Percentiles rank a stretch among this genome's conserved stretches.
These are phyloP conservation scores for Penicillium simplicissimum DNA, from an alignment of 495 filamentous ascomycete genomes.

Conservation along the genomic window DNA sequence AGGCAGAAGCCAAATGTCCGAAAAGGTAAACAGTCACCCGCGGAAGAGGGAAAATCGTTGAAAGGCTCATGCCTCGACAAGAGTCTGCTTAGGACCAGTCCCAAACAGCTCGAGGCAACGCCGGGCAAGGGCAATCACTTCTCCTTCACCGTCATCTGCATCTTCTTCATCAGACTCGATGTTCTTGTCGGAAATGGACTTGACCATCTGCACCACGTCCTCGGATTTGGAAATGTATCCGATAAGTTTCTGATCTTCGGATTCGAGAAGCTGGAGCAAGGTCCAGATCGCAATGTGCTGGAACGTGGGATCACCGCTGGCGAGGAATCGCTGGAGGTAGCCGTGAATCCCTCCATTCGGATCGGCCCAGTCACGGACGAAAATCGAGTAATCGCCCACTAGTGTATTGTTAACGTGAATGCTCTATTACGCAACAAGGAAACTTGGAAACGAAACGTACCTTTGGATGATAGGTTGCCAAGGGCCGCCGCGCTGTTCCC, in stretches of 20 bases:
- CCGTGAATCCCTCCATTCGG: conserved; percentile 94
- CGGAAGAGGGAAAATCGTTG: conserved; percentile 15
- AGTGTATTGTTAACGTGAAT: conserved; percentile 17
- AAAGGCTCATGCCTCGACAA: conserved; percentile 53
- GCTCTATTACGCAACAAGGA: not conserved
- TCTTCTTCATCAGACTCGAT: conserved; percentile 90
- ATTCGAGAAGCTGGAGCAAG: conserved; percentile 89
- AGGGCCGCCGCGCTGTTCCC: conserved; percentile 96
- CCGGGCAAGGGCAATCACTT: conserved; percentile 88
- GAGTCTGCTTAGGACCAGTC: conserved; percentile 55
- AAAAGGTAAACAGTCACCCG: conserved; percentile 11
- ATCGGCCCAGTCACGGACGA: conserved; percentile 89
- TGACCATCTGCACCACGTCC: conserved; percentile 87
- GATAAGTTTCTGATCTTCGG: conserved; percentile 83
- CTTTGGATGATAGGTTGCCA: conserved; percentile 96
- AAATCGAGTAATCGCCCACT: conserved; percentile 97
- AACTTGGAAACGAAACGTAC: conserved; percentile 48
- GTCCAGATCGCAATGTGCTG: conserved; percentile 99
- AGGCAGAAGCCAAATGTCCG: conserved; percentile 19
- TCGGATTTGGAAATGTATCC: conserved; percentile 82
- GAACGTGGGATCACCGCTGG: conserved; percentile 93
- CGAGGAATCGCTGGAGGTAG: conserved; percentile 89
- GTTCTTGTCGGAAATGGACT: conserved; percentile 82
- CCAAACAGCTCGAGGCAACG: conserved; percentile 86
- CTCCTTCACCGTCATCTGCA: conserved; percentile 88